Evolutionary conservation across 2,329 filamentous ascomycete genomes (phyloP), one percentile per base, ranked within the genome.

Genomic region (Scleromitrula shiraiana): DNA sequence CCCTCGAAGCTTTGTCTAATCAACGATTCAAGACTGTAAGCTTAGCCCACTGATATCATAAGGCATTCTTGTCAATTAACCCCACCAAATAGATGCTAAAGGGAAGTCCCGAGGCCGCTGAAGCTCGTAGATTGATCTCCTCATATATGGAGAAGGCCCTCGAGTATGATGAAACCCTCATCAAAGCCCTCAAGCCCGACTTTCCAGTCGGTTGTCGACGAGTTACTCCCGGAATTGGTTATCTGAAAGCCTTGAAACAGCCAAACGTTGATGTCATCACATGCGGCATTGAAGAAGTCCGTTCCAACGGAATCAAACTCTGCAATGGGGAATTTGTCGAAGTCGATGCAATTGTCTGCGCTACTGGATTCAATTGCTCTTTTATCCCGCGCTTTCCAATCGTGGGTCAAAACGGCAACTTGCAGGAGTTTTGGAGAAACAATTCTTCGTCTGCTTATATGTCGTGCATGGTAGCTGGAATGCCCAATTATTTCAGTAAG

Each of bases 231-330:
- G 68, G 66, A 2, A 58, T 64, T 1, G 62, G 65, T 15, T 75
- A 76, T 53, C 70, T 76, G 66, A 53, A 65, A 30, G 71, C 72
- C 1, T 69, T 75, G 33, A 70, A 73, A 48, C 64, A 75, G 41
- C 62, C 65, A 5, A 75, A 75, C 41, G 69, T 75, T 2, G 67
- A 73, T 51, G 70, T 75, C 0, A 69, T 74, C 52, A 74, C 73
- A 54, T 69, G 70, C 0, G 62, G 66, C 1, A 71, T 74, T 1
- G 60, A 60, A 12, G 64, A 65, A 24, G 67, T 72, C 48, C 73
- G 70, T 1, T 64, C 69, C 48, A 66, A 68, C 4, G 70, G 70
- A 1, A 66, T 73, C 1, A 62, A 72, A 0, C 68, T 69, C 9
- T 62, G 56, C 5, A 67, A 72, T 38, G 63, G 61, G 0, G 49